Evolutionary conservation across 768 basidiomycete species (phyloP).

Genomic region (Lactarius vividus): DNA sequence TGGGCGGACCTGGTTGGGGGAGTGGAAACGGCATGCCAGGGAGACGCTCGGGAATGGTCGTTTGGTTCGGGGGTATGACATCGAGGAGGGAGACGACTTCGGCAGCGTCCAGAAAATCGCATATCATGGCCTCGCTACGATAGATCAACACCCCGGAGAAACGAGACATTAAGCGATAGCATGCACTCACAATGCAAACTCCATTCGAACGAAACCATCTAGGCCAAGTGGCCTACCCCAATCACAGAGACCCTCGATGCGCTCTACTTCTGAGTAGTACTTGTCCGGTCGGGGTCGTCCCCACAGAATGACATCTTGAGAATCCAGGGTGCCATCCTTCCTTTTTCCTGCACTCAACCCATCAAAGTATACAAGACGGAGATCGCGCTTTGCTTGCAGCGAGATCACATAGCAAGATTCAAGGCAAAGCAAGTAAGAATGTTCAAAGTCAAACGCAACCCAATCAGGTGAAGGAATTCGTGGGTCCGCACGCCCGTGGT

Average conservation of each 20-base stretch:
- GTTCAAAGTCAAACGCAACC: slow-evolving; percentile 28
- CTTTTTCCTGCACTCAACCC: slow-evolving; percentile 27
- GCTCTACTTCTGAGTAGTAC: slow-evolving; percentile 28
- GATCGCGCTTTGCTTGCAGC: slow-evolving; percentile 18
- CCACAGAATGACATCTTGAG: slow-evolving; percentile 39
- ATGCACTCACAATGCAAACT: slow-evolving; percentile 24
- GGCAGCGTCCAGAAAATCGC: slow-evolving; percentile 11
- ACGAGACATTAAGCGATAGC: neutral
- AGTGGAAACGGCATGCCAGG: too few species aligned
- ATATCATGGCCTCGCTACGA: slow-evolving; percentile 13
- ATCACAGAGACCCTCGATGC: slow-evolving; percentile 34
- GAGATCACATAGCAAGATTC: slow-evolving; percentile 17
- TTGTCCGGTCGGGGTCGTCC: slow-evolving; percentile 30
- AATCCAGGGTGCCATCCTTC: slow-evolving; percentile 35
- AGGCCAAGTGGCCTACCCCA: slow-evolving; percentile 36
- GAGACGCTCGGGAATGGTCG: neutral
- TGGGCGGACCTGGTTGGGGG: neutral
- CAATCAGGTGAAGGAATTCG: slow-evolving; percentile 19
- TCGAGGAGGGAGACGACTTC: slow-evolving; percentile 21
- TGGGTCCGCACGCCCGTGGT: slow-evolving; percentile 21
- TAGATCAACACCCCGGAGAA: neutral
- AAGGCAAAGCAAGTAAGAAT: slow-evolving; percentile 12
- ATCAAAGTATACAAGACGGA: slow-evolving; percentile 26
- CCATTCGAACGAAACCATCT: slow-evolving; percentile 36
- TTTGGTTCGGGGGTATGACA: slow-evolving; percentile 10